Conservation (phyloP, 2,329 filamentous ascomycete genomes). For the Biscogniauxia marginata region DNA sequence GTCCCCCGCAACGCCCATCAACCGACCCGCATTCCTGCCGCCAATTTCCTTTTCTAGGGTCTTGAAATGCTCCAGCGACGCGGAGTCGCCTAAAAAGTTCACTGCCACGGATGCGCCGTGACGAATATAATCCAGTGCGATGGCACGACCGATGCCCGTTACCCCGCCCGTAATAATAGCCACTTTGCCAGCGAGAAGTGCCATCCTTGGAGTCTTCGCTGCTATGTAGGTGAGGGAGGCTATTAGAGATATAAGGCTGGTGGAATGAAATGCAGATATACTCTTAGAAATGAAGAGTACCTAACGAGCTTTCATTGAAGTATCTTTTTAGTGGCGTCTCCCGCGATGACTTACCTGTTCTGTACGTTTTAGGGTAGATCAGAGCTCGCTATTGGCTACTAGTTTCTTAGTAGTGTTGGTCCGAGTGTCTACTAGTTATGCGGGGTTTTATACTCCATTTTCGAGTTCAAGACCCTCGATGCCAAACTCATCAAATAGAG, state of each 20-base stretch:
- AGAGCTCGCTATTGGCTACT: not conserved
- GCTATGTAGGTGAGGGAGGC: too few relatives aligned
- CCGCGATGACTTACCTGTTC: not conserved
- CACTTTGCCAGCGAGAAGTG: not conserved
- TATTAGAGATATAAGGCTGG: too few relatives aligned
- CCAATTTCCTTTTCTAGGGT: not conserved
- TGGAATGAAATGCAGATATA: too few relatives aligned
- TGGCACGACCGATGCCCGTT: slow-evolving; percentile 84
- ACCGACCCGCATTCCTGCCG: not conserved
- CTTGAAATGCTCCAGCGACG: not conserved
- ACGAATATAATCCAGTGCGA: slow-evolving; percentile 72
- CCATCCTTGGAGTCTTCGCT: not conserved
- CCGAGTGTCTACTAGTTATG: not conserved
- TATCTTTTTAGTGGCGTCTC: too few relatives aligned
- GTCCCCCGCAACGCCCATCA: slow-evolving; percentile 3
- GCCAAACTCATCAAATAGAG: too few relatives aligned
- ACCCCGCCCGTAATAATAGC: slow-evolving; percentile 60
- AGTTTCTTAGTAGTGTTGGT: not conserved
- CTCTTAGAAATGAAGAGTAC: too few relatives aligned
- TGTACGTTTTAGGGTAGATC: not conserved
- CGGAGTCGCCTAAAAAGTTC: slow-evolving; percentile 27
- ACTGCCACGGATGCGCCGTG: slow-evolving; percentile 70
- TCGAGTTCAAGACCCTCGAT: too few relatives aligned
- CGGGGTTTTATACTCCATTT: too few relatives aligned
- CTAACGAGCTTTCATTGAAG: too few relatives aligned